Evolutionary conservation across 176 grass and related monocot species (phyloP), one percentile per base, ranked within the genome.

Genomic region (Cenchrus fungigraminus): DNA sequence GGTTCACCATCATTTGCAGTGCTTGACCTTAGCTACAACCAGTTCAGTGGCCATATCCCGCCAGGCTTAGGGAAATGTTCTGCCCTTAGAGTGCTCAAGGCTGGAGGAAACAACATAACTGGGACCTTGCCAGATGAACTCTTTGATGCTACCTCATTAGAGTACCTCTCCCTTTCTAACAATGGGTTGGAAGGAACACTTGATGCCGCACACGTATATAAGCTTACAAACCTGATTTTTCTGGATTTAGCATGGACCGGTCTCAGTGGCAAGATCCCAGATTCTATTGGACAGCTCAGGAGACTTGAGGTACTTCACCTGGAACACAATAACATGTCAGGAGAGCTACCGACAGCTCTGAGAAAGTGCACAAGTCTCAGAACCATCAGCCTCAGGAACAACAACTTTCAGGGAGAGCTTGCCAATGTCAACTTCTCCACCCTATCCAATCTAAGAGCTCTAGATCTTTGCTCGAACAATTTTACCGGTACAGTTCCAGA

Each of bases 401-500:
- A 88, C 45, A 29, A 43, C 11, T 84, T 88, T 15, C 70, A 54
- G 0, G 86, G 81, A 13, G 34, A 72, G 14, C 80, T 88, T 40
- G 6, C 5, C 46, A 77, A 70, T 0, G 4, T 88, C 64, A 57
- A 88, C 22, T 88, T 88, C 67, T 79, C 80, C 4, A 60, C 17
- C 17, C 55, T 88, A 40, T 6, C 61, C 5, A 88, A 88, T 55
- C 75, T 88, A 16, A 79, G 6, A 12, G 15, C 11, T 14, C 15
- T 88, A 32, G 86, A 88, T 71, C 67, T 88, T 32, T 22, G 0
- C 0, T 40, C 37, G 4, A 84, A 78, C 4, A 70, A 51, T 7
- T 84, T 88, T 17, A 72, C 22, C 0, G 80, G 86, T 1, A 53
- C 14, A 17, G 37, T 88, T 71, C 86, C 86, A 56, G 80, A 88